These are phyloP conservation scores for Pyrus hybrid DNA, from an alignment of 331 rosid species.

Conservation along the genomic window DNA sequence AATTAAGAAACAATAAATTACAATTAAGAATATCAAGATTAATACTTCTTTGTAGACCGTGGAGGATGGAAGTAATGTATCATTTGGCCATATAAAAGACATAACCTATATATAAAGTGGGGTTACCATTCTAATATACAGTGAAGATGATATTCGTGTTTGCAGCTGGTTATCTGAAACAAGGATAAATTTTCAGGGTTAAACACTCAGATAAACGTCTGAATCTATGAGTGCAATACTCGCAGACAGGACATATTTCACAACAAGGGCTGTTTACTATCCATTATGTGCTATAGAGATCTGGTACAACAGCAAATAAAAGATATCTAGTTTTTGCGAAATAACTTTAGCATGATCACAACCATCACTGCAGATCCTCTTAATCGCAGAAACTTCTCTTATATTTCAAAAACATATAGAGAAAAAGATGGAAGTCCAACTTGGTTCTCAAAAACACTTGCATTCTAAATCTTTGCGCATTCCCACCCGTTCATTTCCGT, in stretches of 20 bases:
- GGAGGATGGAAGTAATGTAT: neutral
- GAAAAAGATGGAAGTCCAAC: neutral
- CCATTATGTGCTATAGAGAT: neutral
- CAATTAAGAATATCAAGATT: too few species aligned
- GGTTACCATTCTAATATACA: constrained; percentile 91
- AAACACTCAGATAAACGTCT: neutral
- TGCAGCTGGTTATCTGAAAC: constrained; percentile 83
- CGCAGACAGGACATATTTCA: neutral
- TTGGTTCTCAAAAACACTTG: neutral
- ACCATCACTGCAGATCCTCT: neutral
- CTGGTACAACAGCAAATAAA: neutral
- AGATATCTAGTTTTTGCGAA: neutral
- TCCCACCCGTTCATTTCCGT: neutral
- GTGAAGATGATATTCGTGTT: constrained; percentile 91
- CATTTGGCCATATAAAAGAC: neutral
- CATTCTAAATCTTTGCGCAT: neutral
- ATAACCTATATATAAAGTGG: neutral
- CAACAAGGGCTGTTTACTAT: neutral
- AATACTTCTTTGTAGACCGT: too few species aligned
- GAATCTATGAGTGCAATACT: neutral
- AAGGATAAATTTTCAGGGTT: neutral
- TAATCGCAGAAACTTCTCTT: neutral
- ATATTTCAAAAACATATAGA: neutral
- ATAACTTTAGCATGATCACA: neutral
- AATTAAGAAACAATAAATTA: neutral